These are phyloP conservation scores for Boletus rex-veris DNA, from an alignment of 768 basidiomycete species.

Conservation along the genomic window DNA sequence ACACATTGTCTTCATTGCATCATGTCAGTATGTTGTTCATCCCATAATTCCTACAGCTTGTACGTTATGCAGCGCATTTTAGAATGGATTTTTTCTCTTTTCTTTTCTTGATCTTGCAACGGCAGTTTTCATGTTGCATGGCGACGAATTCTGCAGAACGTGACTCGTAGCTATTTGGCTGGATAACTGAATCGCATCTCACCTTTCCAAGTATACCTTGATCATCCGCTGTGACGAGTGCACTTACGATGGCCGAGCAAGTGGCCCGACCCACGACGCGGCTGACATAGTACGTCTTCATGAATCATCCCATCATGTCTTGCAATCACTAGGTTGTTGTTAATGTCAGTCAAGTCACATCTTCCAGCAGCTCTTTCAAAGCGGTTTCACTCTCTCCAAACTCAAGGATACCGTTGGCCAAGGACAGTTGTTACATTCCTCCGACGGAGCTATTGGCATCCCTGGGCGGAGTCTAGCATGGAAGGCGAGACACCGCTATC, in stretches of 20 bases:
- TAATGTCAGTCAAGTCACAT: conserved; percentile 32
- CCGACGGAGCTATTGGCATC: conserved; percentile 44
- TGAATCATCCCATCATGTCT: not conserved
- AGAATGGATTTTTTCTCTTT: conserved; percentile 20
- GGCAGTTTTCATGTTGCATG: too few species aligned
- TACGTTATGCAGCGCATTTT: conserved; percentile 31
- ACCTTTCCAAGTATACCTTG: not conserved
- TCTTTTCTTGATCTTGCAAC: not conserved
- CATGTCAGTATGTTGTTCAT: conserved; percentile 28
- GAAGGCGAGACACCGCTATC: conserved; percentile 52
- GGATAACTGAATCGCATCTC: not conserved
- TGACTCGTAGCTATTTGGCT: too few species aligned
- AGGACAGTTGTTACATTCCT: conserved; percentile 51
- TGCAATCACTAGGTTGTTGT: not conserved
- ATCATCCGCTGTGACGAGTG: not conserved
- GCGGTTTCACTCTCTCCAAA: conserved; percentile 55
- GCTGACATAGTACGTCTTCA: conserved; percentile 24
- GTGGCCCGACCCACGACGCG: conserved; percentile 22
- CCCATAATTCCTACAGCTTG: conserved; percentile 28
- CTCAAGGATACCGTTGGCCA: conserved; percentile 63
- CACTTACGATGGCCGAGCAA: conserved; percentile 23
- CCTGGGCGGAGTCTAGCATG: conserved; percentile 80
- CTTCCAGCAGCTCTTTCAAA: conserved; percentile 48
- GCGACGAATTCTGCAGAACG: too few species aligned
- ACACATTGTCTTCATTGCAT: conserved; percentile 28